Evolutionary conservation across 176 grass and related monocot species (phyloP), one percentile per base, ranked within the genome.

Genomic region (Paspalum notatum): DNA sequence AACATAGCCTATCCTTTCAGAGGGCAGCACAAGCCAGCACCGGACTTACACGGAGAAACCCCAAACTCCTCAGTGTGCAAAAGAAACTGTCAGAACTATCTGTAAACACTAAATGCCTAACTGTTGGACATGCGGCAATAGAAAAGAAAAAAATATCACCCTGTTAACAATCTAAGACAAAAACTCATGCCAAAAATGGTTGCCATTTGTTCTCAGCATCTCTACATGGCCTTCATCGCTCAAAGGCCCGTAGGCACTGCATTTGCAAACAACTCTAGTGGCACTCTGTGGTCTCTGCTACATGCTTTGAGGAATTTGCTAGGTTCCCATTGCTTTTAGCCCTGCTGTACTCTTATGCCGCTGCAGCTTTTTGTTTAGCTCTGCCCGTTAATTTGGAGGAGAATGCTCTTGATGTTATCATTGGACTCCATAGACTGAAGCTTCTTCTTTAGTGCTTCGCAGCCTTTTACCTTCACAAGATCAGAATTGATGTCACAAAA

Each of bases 1-100:
- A 81, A 67, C 68, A 71, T 24, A 49, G 66, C 59, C 83, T 82
- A 60, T 66, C 78, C 59, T 85, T 80, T 77, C 32, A 44, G 76
- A 78, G 78, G 87, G 50, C 78, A 24, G 83, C 78, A 82, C 62
- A 68, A 68, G 26, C 70, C 52, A 85, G 58, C 63, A 78, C 20
- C 67, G 12, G 68, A 68, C 86, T 71, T 76, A 64, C 56, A 78
- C 62, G 12, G 24, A 49, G 38, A 66, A 74, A 74, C 48, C 67
- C 83, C 60, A 83, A 86, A 45, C 60, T 86, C 74, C n/a, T 77
- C 59, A 74, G 62, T 75, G 72, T 72, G 87, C 48, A 43, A 86
- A 90, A 88, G 79, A 75, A 90, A 67, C 41, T 85, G 72, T 85
- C 83, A 85, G 83, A 89, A 58, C 87, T 90, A 82, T 62, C 63